phyloP scores from a whole-genome alignment of 257 asterid genomes.

The Hygrophila difformis region DNA sequence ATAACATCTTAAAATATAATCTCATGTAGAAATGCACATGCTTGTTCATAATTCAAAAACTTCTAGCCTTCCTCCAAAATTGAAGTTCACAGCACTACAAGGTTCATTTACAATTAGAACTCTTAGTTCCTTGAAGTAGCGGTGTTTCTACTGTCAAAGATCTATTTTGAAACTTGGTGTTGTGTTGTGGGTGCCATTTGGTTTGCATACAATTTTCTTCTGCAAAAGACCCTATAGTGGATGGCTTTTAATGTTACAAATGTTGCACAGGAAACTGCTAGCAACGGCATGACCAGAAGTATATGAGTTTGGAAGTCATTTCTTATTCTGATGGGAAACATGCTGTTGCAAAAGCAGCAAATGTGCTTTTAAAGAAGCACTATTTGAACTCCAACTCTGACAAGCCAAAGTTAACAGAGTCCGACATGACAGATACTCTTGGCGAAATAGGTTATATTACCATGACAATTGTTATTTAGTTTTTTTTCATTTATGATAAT shows the following conservation, averaged over 20 bases:
- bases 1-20: constrained; percentile 5
- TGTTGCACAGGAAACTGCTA: constrained; percentile 29
- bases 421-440: constrained; percentile 65
- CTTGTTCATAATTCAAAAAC: neutral
- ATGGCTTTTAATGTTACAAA: constrained; percentile 18
- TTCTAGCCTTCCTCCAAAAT: too few relatives aligned
- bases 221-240: constrained; percentile 2
- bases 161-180: neutral
- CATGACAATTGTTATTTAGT: constrained; percentile 3
- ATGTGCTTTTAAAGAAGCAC: constrained; percentile 51
- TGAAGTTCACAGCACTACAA: neutral
- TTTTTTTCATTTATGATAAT: constrained; percentile 3
- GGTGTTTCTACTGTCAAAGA: neutral
- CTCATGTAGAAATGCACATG: neutral
- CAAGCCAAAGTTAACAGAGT: constrained; percentile 50
- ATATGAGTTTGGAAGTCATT: constrained; percentile 50
- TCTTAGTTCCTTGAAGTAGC: neutral
- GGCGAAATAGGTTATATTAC: constrained; percentile 47
- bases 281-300: constrained; percentile 28
- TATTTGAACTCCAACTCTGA: constrained; percentile 28
- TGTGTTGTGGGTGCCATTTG: neutral
- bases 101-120: constrained; percentile 3
- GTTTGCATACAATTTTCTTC: neutral
- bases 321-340: constrained; percentile 75
- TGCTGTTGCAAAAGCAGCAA: constrained; percentile 83